Evolutionary conservation across 176 grass and related monocot species (phyloP), one percentile per base, ranked within the genome.

Genomic region (Olyra latifolia): DNA sequence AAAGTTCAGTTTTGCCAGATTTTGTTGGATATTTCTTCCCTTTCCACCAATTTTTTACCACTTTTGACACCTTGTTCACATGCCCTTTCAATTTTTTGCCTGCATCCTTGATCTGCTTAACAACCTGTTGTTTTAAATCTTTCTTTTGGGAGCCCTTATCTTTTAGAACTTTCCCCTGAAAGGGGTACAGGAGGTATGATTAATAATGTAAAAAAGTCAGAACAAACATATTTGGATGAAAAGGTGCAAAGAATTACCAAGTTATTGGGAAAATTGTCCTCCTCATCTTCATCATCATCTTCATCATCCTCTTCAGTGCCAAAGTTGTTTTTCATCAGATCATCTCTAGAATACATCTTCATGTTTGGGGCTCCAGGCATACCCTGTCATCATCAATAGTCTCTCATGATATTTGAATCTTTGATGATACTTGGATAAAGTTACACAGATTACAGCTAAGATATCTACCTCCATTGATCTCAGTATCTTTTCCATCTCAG

Each of bases 311-410:
- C 90, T 32, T 86, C 87, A 22, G 58, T 38, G 58, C 82, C 87
- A 69, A 95, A 98, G 68, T 98, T 98, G 49, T 98, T 98, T 63
- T 93, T 98, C 90, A 95, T 89, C 75, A 98, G 52, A 80, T 94
- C 92, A 5, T 98, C 95, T 85, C 83, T 91, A 15, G 95, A 98
- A 81, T 88, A 98, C 95, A 98, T 98, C 68, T 98, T 98, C 95
- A 93, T 98, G 79, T 64, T 93, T 44, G 95, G 95, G 29, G 92
- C 92, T 66, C 95, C 95, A 0, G 95, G 92, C 22, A 98, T 92
- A 45, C 89, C 92, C 95, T 98, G 52, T 5, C 42, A 89, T 77
- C 23, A 69, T 32, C 20, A 57, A 70, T 71, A 69, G 39, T 8
- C 35, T 25, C 40, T 80, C 39, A 23, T 73, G 62, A 39, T 13